Evolutionary conservation across 192 early-diverging fungal genomes (phyloP).

Genomic region (Diversispora eburnea): DNA sequence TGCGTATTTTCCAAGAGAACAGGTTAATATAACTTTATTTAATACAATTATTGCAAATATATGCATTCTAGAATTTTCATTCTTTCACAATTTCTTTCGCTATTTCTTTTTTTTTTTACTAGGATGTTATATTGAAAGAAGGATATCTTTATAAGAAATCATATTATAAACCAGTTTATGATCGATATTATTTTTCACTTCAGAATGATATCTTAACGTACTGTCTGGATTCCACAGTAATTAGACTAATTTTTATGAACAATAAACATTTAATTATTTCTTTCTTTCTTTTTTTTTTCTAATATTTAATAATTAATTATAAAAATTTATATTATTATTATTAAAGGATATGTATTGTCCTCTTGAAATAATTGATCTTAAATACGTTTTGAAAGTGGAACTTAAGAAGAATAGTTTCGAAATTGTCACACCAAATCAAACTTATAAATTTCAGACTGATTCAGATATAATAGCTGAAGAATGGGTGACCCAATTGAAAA

Average conservation of each 20-base stretch:
- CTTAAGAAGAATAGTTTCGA: slow-evolving; percentile 42
- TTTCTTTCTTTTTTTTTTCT: slow-evolving; percentile 3
- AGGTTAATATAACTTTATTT: slow-evolving; percentile 38
- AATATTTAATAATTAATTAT: not conserved
- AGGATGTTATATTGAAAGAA: slow-evolving; percentile 53
- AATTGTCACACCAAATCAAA: slow-evolving; percentile 48
- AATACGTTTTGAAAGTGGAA: slow-evolving; percentile 50
- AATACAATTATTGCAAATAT: not conserved
- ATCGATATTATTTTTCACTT: slow-evolving; percentile 57
- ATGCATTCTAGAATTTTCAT: not conserved
- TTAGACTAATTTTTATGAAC: not conserved
- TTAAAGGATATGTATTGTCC: slow-evolving; percentile 57
- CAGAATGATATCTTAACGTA: slow-evolving; percentile 57
- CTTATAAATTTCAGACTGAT: slow-evolving; percentile 57
- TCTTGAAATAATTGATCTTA: slow-evolving; percentile 57
- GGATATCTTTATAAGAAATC: slow-evolving; percentile 49
- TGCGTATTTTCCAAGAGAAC: slow-evolving; percentile 51
- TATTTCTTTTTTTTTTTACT: not conserved
- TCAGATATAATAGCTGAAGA: slow-evolving; percentile 48
- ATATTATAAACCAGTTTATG: slow-evolving; percentile 37
- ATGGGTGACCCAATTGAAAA: slow-evolving; percentile 58
- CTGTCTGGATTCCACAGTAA: slow-evolving; percentile 52
- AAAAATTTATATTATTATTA: not conserved
- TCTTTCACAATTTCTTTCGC: too few relatives aligned
- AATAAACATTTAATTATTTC: not conserved